A percentile compares a stretch with the other conserved stretches of the same genome.
Conservation (phyloP, 768 basidiomycete genomes). For the Wakefieldia striispora region DNA sequence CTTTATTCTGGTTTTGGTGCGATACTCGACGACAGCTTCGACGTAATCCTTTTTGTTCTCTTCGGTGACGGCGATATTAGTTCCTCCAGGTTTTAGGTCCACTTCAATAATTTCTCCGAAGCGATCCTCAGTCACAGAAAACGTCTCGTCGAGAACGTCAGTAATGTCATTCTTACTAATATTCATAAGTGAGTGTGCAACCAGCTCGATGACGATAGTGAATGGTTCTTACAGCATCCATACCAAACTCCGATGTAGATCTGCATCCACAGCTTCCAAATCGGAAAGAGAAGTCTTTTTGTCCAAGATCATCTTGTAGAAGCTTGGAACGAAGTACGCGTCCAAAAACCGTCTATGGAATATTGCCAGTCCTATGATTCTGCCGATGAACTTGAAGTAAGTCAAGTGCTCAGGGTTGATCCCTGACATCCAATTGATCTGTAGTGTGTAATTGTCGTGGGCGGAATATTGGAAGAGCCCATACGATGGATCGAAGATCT, state of each 20-base stretch:
- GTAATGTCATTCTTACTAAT: constrained; percentile 74
- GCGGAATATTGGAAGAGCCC: constrained; percentile 82
- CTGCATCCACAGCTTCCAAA: constrained; percentile 67
- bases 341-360: constrained; percentile 80
- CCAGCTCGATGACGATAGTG: not conserved
- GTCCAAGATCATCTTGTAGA: constrained; percentile 75
- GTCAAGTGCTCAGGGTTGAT: constrained; percentile 76
- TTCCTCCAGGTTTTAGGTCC: constrained; percentile 64
- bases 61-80: constrained; percentile 60
- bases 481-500: constrained; percentile 80
- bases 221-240: constrained; percentile 67
- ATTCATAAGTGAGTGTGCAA: constrained; percentile 1
- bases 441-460: constrained; percentile 77
- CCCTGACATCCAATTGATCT: constrained; percentile 74
- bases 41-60: constrained; percentile 80
- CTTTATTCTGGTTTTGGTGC: constrained; percentile 76
- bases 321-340: constrained; percentile 74
- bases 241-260: constrained; percentile 62
- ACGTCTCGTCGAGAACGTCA: constrained; percentile 70
- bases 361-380: constrained; percentile 68
- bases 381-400: constrained; percentile 82
- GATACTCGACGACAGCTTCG: constrained; percentile 74
- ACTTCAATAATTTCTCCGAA: constrained; percentile 71
- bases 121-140: constrained; percentile 67
- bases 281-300: constrained; percentile 61